Conservation (phyloP, 2,329 filamentous ascomycete genomes). For the Xylariaceae sp. region DNA sequence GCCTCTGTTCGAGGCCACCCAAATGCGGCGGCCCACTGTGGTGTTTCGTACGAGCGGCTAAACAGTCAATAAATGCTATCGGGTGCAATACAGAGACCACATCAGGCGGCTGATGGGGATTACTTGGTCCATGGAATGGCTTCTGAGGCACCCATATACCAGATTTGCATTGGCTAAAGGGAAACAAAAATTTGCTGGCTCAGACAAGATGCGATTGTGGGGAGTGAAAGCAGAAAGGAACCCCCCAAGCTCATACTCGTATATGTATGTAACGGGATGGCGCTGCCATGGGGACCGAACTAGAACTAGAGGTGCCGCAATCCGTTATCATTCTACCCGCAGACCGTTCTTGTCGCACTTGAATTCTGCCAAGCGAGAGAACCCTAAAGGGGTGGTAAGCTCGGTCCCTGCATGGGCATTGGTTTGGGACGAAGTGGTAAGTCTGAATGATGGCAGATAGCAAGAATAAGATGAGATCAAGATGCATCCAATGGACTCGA, state of each 20-base stretch:
- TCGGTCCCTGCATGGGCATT: conserved; percentile 10
- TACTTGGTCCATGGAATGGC: conserved; percentile 38
- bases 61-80: conserved; percentile 31
- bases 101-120: conserved; percentile 26
- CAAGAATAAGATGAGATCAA: conserved; percentile 17
- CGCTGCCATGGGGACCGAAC: conserved; percentile 19
- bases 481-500: conserved; percentile 16
- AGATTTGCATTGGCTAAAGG: conserved; percentile 1
- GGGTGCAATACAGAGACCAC: conserved; percentile 31
- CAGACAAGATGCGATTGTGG: conserved; percentile 3
- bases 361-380: neutral
- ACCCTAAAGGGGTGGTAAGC: neutral
- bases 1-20: conserved; percentile 17
- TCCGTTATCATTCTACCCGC: conserved; percentile 24
- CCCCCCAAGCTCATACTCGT: conserved; percentile 14
- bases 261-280: conserved; percentile 11
- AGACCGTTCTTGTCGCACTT: neutral
- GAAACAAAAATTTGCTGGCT: conserved; percentile 5
- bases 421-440: conserved; percentile 6
- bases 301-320: conserved; percentile 18
- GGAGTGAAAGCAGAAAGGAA: conserved; percentile 15
- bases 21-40: conserved; percentile 9
- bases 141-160: conserved; percentile 22
- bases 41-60: conserved; percentile 15
- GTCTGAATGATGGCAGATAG: conserved; percentile 19